Percentiles rank a stretch among this genome's conserved stretches.
Evolutionary conservation across 345 rosid species (phyloP).

Genomic region (Hevea brasiliensis): DNA sequence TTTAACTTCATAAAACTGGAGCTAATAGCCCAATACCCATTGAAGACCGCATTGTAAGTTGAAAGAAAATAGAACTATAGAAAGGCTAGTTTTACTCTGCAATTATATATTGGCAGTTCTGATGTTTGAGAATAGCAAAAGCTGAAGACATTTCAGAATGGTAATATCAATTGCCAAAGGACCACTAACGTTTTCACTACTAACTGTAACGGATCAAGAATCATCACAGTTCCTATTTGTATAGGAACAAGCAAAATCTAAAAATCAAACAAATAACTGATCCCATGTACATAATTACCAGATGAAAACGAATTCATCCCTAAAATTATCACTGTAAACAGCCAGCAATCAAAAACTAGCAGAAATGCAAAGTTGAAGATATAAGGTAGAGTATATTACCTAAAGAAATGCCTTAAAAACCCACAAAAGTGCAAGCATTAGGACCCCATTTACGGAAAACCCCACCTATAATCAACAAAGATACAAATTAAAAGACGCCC

Average conservation of each 20-base stretch:
- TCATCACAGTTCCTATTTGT: too few relatives aligned
- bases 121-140: too few relatives aligned
- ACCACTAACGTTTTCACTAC: not conserved
- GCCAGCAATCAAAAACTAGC: not conserved
- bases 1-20: slow-evolving; percentile 1
- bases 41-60: not conserved
- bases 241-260: too few relatives aligned
- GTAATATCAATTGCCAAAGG: not conserved
- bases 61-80: not conserved
- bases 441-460: slow-evolving; percentile 82
- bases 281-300: too few relatives aligned
- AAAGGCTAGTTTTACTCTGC: not conserved
- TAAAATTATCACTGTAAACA: too few relatives aligned
- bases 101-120: not conserved
- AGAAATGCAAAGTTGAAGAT: too few relatives aligned
- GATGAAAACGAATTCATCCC: not conserved
- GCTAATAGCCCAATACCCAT: not conserved
- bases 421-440: slow-evolving; percentile 83
- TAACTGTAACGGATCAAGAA: not conserved
- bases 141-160: too few relatives aligned
- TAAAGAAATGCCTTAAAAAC: slow-evolving; percentile 86
- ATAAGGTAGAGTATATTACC: slow-evolving; percentile 37
- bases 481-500: not conserved
- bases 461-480: slow-evolving; percentile 48
- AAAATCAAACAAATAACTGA: too few relatives aligned